Evolutionary conservation across 1,284 basidiomycete species (phyloP).

Genomic region (Pascua guehoae): DNA sequence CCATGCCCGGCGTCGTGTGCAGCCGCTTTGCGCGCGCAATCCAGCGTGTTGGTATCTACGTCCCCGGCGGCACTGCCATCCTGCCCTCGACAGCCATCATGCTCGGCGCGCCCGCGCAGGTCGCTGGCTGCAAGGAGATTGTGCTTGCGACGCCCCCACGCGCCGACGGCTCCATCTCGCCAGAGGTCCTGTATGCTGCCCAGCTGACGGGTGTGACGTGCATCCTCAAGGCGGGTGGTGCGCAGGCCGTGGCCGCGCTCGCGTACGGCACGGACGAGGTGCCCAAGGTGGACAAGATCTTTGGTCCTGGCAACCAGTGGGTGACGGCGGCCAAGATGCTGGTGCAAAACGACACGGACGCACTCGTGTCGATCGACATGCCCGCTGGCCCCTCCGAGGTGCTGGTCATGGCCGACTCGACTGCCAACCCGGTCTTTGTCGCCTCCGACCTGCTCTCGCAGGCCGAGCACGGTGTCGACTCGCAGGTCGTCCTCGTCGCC

Average conservation of each 20-base stretch:
- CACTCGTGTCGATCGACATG: constrained; percentile 96
- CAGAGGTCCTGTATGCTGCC: constrained; percentile 93
- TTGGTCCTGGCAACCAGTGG: constrained; percentile 99
- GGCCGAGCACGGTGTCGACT: constrained; percentile 97
- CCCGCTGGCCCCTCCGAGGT: constrained; percentile 98
- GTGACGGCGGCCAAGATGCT: constrained; percentile 99
- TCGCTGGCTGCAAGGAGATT: constrained; percentile 88
- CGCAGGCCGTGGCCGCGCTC: constrained; percentile 94
- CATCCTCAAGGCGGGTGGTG: constrained; percentile 90
- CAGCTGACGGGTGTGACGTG: constrained; percentile 79
- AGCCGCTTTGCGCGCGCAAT: constrained; percentile 91
- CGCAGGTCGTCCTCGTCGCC: constrained; percentile 90
- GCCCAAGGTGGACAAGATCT: constrained; percentile 99
- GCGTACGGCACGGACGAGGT: constrained; percentile 94
- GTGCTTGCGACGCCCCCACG: constrained; percentile 94
- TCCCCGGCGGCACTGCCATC: constrained; percentile 95
- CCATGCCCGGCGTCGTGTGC: constrained; percentile 96
- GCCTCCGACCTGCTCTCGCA: constrained; percentile 96
- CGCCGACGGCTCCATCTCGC: constrained; percentile 81
- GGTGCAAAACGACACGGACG: constrained; percentile 97
- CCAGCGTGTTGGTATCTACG: constrained; percentile 91
- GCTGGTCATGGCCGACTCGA: constrained; percentile 86
- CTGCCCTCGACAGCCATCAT: constrained; percentile 96
- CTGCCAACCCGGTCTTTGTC: constrained; percentile 82
- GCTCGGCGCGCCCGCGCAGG: constrained; percentile 96